Percentiles rank a stretch among this genome's conserved stretches.
phyloP scores from a whole-genome alignment of 768 basidiomycete species.

The Psilocybe sp. region DNA sequence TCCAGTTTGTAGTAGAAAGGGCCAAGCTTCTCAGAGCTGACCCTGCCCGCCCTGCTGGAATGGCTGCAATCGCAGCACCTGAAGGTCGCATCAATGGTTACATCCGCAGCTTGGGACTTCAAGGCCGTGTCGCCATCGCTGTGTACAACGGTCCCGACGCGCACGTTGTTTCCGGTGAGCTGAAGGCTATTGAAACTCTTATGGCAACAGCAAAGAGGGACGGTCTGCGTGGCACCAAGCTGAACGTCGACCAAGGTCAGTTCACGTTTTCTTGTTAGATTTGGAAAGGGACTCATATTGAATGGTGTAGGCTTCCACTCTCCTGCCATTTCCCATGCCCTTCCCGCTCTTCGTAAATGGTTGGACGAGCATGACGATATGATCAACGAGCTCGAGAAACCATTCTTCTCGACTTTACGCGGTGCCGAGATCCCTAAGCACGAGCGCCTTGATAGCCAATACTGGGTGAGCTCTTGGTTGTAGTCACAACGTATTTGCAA shows the following conservation, averaged over 20 bases:
- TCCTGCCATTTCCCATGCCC: constrained; percentile 24
- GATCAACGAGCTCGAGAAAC: constrained; percentile 20
- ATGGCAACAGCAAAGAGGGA: constrained; percentile 24
- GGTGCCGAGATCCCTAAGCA: constrained; percentile 22
- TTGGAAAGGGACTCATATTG: background rate
- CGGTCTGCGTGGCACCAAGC: constrained; percentile 22
- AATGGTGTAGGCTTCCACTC: constrained; percentile 30
- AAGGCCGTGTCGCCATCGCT: constrained; percentile 22
- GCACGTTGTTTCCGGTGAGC: constrained; percentile 28
- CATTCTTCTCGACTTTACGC: constrained; percentile 28
- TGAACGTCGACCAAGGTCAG: constrained; percentile 31
- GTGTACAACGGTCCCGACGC: constrained; percentile 26
- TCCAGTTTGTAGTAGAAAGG: constrained; percentile 28
- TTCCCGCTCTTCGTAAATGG: constrained; percentile 27
- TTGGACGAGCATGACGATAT: constrained; percentile 17
- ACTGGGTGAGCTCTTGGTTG: constrained; percentile 24
- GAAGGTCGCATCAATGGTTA: constrained; percentile 19
- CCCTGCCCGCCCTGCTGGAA: constrained; percentile 25
- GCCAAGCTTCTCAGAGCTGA: constrained; percentile 26
- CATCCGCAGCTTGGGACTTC: constrained; percentile 20
- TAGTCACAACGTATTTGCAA: background rate
- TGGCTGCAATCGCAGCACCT: constrained; percentile 28
- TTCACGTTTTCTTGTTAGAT: background rate
- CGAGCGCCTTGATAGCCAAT: constrained; percentile 18
- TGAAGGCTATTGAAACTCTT: constrained; percentile 22